Conservation (phyloP, 1,284 basidiomycete species). For the Ceratobasidium papillatum region DNA sequence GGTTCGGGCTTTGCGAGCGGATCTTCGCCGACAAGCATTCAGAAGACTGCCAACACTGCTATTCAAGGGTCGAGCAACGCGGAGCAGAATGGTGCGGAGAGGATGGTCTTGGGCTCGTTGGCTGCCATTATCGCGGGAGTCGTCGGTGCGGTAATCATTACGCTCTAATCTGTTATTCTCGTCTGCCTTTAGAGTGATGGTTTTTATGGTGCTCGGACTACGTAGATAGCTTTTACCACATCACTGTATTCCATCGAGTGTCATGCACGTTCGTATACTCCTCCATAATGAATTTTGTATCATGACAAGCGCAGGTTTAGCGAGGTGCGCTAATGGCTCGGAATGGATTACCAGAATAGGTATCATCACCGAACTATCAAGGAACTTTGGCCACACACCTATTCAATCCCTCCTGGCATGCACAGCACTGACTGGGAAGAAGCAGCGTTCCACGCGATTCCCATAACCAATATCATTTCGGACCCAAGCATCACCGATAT, state of each 20-base stretch:
- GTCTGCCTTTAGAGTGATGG: not conserved
- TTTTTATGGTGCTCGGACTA: not conserved
- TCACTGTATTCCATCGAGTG: not conserved
- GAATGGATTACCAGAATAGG: no score
- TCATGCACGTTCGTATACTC: not conserved
- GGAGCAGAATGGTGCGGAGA: not conserved
- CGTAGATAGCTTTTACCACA: not conserved
- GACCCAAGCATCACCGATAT: no score
- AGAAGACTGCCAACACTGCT: not conserved
- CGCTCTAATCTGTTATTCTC: not conserved
- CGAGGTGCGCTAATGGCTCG: no score
- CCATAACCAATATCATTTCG: no score
- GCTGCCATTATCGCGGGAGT: not conserved
- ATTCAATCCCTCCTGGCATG: no score
- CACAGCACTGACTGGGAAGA: no score
- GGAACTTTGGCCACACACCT: no score
- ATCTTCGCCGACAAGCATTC: not conserved
- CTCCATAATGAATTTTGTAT: no score
- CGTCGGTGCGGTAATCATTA: not conserved
- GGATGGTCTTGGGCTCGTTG: not conserved
- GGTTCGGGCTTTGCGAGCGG: conserved; percentile 10
- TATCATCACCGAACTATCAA: no score
- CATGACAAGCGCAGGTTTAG: no score
- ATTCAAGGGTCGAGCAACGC: not conserved
- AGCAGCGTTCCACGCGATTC: no score